These are phyloP conservation scores for Patellifolia procumbens DNA, from an alignment of 179 eudicot species.

Conservation along the genomic window DNA sequence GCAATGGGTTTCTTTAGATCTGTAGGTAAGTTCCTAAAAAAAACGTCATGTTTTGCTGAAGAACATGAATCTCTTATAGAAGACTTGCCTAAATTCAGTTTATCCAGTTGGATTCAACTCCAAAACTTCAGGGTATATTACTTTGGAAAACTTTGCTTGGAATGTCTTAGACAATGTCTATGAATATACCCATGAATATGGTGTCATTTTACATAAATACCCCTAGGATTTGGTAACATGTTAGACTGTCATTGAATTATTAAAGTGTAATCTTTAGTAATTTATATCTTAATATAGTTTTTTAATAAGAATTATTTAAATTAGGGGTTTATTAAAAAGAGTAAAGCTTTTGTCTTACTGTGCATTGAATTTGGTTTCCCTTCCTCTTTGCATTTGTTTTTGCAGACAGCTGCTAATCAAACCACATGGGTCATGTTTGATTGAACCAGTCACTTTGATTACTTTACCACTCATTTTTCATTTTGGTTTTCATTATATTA, in stretches of 20 bases:
- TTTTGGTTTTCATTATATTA: conserved; percentile 14
- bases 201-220: conserved; percentile 9
- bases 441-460: conserved; percentile 32
- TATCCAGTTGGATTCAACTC: not conserved
- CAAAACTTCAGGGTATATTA: not conserved
- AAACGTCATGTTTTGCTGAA: not conserved
- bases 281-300: too few species aligned
- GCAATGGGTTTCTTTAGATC: not conserved
- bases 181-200: not conserved
- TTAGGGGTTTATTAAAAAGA: conserved; percentile 17
- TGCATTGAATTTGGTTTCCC: conserved; percentile 38
- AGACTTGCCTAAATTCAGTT: conserved; percentile 8
- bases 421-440: conserved; percentile 39
- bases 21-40: not conserved
- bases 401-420: conserved; percentile 37
- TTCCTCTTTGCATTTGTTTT: conserved; percentile 25
- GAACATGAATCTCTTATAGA: conserved; percentile 2
- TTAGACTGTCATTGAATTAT: conserved; percentile 15
- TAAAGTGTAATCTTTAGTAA: conserved; percentile 3
- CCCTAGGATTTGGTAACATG: conserved; percentile 11
- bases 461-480: conserved; percentile 27
- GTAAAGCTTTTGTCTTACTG: conserved; percentile 35
- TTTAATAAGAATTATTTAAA: not conserved
- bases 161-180: conserved; percentile 28
- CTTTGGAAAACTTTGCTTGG: conserved; percentile 24